Percentiles rank a stretch among this genome's conserved stretches.
These are phyloP conservation scores for Pythium graminicola DNA, from an alignment of 352 stramenopile species.

Conservation along the genomic window DNA sequence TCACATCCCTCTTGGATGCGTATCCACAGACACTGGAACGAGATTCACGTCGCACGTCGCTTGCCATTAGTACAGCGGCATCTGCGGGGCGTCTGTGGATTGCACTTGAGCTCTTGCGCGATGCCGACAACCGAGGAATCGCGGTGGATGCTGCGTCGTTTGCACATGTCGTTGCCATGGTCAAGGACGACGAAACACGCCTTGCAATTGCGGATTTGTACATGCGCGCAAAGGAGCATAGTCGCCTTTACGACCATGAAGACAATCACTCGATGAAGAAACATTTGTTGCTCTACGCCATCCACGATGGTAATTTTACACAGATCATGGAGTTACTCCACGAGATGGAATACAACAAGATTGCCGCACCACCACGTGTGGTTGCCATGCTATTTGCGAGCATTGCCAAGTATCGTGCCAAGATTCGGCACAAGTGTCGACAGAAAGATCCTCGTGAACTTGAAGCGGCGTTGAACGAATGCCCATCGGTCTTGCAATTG, in stretches of 20 bases:
- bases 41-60: slow-evolving; percentile 48
- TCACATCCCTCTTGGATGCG: slow-evolving; percentile 43
- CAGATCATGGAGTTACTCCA: slow-evolving; percentile 72
- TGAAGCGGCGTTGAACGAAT: slow-evolving; percentile 31
- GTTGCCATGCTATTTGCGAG: slow-evolving; percentile 46
- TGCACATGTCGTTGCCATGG: slow-evolving; percentile 49
- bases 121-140: slow-evolving; percentile 35
- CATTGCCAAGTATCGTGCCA: slow-evolving; percentile 42
- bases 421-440: slow-evolving; percentile 9
- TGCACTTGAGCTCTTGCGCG: slow-evolving; percentile 35
- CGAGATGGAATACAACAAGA: slow-evolving; percentile 68
- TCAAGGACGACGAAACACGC: slow-evolving; percentile 34
- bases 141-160: slow-evolving; percentile 56
- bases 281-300: slow-evolving; percentile 52
- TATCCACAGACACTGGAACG: slow-evolving; percentile 36
- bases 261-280: slow-evolving; percentile 50
- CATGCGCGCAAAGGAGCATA: slow-evolving; percentile 41
- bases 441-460: not conserved
- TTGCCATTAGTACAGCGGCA: slow-evolving; percentile 51
- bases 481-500: slow-evolving; percentile 49
- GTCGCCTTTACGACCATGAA: slow-evolving; percentile 43
- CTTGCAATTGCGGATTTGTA: slow-evolving; percentile 54
- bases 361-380: slow-evolving; percentile 34
- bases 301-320: slow-evolving; percentile 63
- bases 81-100: slow-evolving; percentile 28